phyloP scores from a whole-genome alignment of 2,329 filamentous ascomycete species.

The Penicillium digitatum region DNA sequence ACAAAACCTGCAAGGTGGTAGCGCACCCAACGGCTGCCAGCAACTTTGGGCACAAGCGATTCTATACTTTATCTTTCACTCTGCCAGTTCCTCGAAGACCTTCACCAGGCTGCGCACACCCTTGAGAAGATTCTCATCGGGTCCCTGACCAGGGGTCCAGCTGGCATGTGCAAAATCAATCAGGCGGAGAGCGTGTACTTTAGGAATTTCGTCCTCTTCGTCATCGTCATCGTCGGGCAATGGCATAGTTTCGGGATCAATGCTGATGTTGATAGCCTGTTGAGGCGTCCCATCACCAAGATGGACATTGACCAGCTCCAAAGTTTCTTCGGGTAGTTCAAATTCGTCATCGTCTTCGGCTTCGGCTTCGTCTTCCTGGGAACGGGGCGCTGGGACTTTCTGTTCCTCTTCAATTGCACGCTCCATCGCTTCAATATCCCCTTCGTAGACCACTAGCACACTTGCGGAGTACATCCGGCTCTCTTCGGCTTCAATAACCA shows the following conservation, averaged over 20 bases:
- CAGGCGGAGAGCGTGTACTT: conserved; percentile 74
- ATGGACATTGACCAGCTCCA: conserved; percentile 32
- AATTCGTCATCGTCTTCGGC: conserved; percentile 31
- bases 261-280: conserved; percentile 34
- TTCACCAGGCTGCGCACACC: conserved; percentile 68
- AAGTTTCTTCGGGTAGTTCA: conserved; percentile 29
- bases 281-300: conserved; percentile 29
- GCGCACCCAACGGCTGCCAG: conserved; percentile 23
- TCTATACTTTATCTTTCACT: conserved; percentile 7
- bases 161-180: conserved; percentile 96
- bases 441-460: conserved; percentile 64
- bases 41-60: conserved; percentile 18
- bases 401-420: conserved; percentile 46
- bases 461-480: conserved; percentile 66
- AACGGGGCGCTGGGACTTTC: conserved; percentile 28
- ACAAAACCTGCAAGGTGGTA: background rate
- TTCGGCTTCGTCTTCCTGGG: conserved; percentile 30
- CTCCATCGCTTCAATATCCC: conserved; percentile 55
- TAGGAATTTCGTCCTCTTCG: conserved; percentile 56
- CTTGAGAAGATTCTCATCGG: conserved; percentile 75
- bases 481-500: conserved; percentile 53
- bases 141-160: conserved; percentile 76
- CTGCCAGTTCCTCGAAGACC: conserved; percentile 65
- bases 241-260: conserved; percentile 37
- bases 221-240: conserved; percentile 51